Evolutionary conservation across 2,329 filamentous ascomycete species (phyloP), one percentile per base, ranked within the genome.

Genomic region (Neophaeococcomyces aloes): DNA sequence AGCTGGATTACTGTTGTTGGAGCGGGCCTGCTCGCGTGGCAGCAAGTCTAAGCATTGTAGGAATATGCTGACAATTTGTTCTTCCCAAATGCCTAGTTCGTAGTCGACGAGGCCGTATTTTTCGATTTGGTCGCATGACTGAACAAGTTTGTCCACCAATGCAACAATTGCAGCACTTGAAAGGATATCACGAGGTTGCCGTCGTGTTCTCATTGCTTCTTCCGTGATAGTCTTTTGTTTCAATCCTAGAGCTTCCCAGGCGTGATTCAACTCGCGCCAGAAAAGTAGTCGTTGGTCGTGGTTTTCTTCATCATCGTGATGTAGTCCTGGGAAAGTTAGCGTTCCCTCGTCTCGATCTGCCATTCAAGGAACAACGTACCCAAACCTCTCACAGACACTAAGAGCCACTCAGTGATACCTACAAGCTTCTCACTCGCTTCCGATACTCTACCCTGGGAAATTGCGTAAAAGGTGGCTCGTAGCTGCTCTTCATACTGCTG

Each of bases 51-150:
- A 42, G 19, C 46, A 44, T 27, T 51, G 38, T 2, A 39, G 48
- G 35, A 55, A 53, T 14, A 52, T 50, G 46, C 76, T 75, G 54
- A 91, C 76, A 55, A 96, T 95, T 58, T 85, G 79, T 59, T 96
- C 88, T 64, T 96, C 91, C 77, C 86, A 93, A 19, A 96, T 85
- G 7, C 91, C 91, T 67, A 94, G 93, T 58, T 96, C 83, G 61
- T 96, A 98, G 65, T 98, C 91, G 8, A 98, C 86, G 37, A 98
- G 68, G n/a, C 91, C 91, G 59, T 93, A 81, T 53, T 83, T 81
- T 63, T 96, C 89, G 49, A 96, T 76, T 39, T 76, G 76, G 60
- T 96, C 87, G 60, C 88, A 94, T 39, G 94, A 70, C 39, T 79
- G 75, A 44, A 94, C 75, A 23, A 98, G 65, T 56, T 94, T 83